phyloP scores from a whole-genome alignment of 805 yeast species.

The Yarrowia phangngaensis region DNA sequence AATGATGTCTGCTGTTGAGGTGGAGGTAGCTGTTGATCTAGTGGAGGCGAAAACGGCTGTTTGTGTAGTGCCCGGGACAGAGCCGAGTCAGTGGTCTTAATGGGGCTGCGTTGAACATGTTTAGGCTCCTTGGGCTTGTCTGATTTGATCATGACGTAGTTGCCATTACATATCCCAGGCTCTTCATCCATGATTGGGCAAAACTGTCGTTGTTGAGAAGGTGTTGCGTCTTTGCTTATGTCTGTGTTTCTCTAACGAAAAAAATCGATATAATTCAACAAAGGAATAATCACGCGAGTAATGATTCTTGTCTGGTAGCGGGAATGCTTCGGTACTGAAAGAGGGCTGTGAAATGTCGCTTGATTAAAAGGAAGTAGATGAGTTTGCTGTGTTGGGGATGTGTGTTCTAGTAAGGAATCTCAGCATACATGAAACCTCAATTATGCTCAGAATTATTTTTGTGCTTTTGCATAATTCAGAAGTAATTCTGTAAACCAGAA shows the following conservation, averaged over 20 bases:
- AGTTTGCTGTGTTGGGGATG: too few relatives aligned
- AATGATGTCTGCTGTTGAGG: slow-evolving; percentile 12
- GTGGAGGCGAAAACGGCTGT: slow-evolving; percentile 23
- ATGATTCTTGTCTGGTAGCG: too few relatives aligned
- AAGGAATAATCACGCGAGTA: too few relatives aligned
- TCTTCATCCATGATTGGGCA: slow-evolving; percentile 23
- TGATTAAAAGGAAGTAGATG: too few relatives aligned
- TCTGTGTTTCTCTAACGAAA: too few relatives aligned
- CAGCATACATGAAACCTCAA: slow-evolving; percentile 24
- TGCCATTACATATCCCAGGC: slow-evolving; percentile 26
- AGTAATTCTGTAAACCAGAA: slow-evolving; percentile 3
- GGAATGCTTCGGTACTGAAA: background rate
- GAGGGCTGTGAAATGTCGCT: too few relatives aligned
- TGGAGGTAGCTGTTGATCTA: slow-evolving; percentile 10
- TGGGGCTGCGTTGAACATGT: slow-evolving; percentile 20
- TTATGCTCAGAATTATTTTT: slow-evolving; percentile 25
- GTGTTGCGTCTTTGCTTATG: background rate
- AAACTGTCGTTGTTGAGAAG: too few relatives aligned
- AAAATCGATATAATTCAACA: too few relatives aligned
- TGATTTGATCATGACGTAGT: slow-evolving; percentile 25
- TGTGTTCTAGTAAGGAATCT: too few relatives aligned
- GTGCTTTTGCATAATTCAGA: slow-evolving; percentile 20
- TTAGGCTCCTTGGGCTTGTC: slow-evolving; percentile 23
- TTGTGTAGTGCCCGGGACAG: slow-evolving; percentile 26
- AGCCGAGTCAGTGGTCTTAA: slow-evolving; percentile 17